Evolutionary conservation across 2,329 filamentous ascomycete species (phyloP).

Genomic region (Aureobasidium namibiae): DNA sequence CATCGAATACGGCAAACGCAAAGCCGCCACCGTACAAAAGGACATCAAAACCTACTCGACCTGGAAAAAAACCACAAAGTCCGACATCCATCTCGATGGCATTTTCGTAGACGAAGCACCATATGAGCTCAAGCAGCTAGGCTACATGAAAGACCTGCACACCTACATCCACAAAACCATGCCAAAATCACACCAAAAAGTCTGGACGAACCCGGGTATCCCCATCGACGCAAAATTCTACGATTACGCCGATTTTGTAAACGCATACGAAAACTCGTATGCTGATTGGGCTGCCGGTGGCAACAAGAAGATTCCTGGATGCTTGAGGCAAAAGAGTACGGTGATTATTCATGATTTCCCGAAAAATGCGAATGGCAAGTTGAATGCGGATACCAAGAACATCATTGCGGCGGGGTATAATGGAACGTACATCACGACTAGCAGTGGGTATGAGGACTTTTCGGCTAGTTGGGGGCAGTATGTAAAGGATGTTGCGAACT

Average conservation of each 20-base stretch:
- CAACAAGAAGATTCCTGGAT: background rate
- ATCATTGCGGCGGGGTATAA: background rate
- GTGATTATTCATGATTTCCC: background rate
- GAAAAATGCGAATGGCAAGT: background rate
- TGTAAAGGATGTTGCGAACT: background rate
- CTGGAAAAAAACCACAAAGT: slow-evolving; percentile 18
- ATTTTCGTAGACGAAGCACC: slow-evolving; percentile 24
- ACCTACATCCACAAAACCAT: slow-evolving; percentile 1
- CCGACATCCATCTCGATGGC: slow-evolving; percentile 19
- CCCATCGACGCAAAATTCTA: slow-evolving; percentile 8
- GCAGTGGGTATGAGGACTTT: background rate
- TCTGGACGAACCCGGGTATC: slow-evolving; percentile 15
- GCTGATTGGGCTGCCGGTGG: background rate
- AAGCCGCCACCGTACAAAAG: slow-evolving; percentile 15
- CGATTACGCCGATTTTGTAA: slow-evolving; percentile 6
- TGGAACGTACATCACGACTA: background rate
- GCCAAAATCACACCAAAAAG: slow-evolving; percentile 2
- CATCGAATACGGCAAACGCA: slow-evolving; percentile 20
- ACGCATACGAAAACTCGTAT: slow-evolving; percentile 4
- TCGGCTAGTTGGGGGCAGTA: background rate
- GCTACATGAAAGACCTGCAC: slow-evolving; percentile 13
- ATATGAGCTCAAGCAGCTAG: slow-evolving; percentile 12
- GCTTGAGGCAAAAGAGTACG: slow-evolving; percentile 1
- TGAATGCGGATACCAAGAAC: background rate
- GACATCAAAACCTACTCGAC: slow-evolving; percentile 21